phyloP scores from a whole-genome alignment of 768 basidiomycete genomes.

The Tulasnella sp. region DNA sequence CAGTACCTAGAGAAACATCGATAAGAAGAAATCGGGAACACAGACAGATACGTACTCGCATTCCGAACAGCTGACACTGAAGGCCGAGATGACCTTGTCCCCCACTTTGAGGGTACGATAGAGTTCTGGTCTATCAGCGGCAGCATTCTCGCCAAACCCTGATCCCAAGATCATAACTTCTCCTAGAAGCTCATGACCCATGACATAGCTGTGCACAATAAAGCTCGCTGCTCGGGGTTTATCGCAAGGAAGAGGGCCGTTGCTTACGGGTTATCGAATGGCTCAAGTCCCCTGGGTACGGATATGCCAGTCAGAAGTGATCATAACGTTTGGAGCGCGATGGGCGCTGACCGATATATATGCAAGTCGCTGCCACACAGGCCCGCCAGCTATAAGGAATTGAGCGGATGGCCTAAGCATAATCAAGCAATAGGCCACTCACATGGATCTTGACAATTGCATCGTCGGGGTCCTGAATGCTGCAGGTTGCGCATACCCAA shows the following conservation, averaged over 20 bases:
- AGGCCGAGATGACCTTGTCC: conserved; percentile 68
- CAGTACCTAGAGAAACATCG: conserved; percentile 39
- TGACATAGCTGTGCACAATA: conserved; percentile 37
- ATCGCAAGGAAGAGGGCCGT: neutral
- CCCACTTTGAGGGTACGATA: conserved; percentile 56
- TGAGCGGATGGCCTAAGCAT: too few relatives aligned
- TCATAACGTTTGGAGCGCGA: neutral
- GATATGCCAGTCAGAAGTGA: neutral
- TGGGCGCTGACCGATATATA: conserved; percentile 53
- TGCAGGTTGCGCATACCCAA: too few relatives aligned
- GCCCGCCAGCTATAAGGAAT: conserved; percentile 21
- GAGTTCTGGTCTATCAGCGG: conserved; percentile 41
- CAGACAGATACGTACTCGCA: conserved; percentile 47
- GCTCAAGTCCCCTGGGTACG: conserved; percentile 7
- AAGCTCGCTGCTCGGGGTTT: neutral
- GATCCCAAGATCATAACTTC: conserved; percentile 55
- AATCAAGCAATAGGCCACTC: conserved; percentile 15
- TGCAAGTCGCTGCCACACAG: conserved; percentile 38
- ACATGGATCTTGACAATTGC: conserved; percentile 66
- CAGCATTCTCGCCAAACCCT: conserved; percentile 34
- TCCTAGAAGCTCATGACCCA: conserved; percentile 70
- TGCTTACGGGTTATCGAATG: conserved; percentile 8
- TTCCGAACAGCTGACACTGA: conserved; percentile 73
- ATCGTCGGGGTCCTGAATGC: conserved; percentile 62
- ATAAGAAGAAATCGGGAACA: neutral